Conservation (phyloP, 202 grass and related monocot genomes). For the Setaria viridis region DNA sequence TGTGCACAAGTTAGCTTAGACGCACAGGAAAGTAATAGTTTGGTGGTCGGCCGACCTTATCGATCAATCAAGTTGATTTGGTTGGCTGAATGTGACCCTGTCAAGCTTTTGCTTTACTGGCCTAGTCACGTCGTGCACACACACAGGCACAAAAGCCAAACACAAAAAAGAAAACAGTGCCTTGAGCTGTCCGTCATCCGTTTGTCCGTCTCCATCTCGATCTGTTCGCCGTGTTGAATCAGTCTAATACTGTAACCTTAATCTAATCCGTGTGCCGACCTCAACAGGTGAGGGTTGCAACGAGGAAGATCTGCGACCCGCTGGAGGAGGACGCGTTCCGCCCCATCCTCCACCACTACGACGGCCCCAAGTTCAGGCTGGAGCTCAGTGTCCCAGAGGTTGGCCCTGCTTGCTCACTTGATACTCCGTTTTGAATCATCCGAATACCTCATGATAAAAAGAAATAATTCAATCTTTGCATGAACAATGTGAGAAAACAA, state of each 20-base stretch:
- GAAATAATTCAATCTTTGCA: background rate
- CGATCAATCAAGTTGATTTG: constrained; percentile 15
- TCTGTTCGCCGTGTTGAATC: background rate
- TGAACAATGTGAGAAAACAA: background rate
- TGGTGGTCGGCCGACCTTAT: constrained; percentile 3
- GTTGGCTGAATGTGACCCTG: constrained; percentile 16
- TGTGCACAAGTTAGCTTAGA: background rate
- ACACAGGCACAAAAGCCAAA: constrained; percentile 15
- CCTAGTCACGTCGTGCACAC: background rate
- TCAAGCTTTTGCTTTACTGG: constrained; percentile 5
- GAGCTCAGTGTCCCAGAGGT: constrained; percentile 89
- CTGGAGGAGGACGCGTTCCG: constrained; percentile 97
- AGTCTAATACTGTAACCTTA: background rate
- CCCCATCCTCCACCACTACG: constrained; percentile 98
- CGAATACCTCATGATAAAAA: background rate
- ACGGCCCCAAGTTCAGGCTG: constrained; percentile 95
- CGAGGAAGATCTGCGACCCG: constrained; percentile 80
- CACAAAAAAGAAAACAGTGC: background rate
- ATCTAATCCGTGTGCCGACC: background rate
- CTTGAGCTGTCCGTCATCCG: constrained; percentile 6
- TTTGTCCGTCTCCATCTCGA: background rate
- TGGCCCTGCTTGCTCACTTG: background rate
- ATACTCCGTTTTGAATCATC: background rate
- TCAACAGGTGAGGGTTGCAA: constrained; percentile 78
- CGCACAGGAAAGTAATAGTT: constrained; percentile 3